Base-by-base conservation (phyloP, 352 stramenopile species). In the Ophiocytium majus region DNA sequence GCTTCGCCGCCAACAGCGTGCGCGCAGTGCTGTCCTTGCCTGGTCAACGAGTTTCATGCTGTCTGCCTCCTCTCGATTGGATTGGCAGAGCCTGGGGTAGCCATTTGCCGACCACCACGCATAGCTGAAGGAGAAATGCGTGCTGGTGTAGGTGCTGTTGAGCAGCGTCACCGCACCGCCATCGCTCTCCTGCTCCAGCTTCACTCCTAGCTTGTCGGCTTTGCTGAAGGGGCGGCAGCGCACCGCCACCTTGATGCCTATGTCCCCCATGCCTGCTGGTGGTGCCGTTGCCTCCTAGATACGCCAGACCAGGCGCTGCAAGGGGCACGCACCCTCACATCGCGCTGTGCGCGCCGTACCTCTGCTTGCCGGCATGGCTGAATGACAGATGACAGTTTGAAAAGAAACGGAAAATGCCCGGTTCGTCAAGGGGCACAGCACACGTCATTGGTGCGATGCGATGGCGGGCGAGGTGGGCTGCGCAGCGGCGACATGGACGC, bases 21-120 rank as follows among this genome's bases (percentile, higher is more conserved):
- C n/a, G n/a, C n/a, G n/a, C n/a, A n/a, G n/a, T n/a, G n/a, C n/a
- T n/a, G n/a, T n/a, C n/a, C 43, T 57, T 14, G 14, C 76, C 76
- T 86, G 83, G 43, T 86, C 63, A 35, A 86, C 79, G 10, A 86
- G 83, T 35, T 82, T 31, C 83, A 86, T 86, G 10, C 64, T 79
- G 28, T 84, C 83, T 10, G 83, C 83, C 63, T 76, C 76, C 5
- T 10, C 28, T 33, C 35, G 33, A 35, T 86, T 79, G 49, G 78
- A 81, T 43, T 86, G 82, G 35, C 83, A 37, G 80, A 80, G 83
- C 9, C 83, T 75, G 36, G 49, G 71, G 14, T 94, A 97, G 33
- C 94, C 94, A 86, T 96, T 97, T 0, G 94, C 94, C 79, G 92
- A 96, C 95, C 94, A 98, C 95, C 94, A 97, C 43, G 93, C 89